A percentile compares a stretch with the other conserved stretches of the same genome.
These are phyloP conservation scores for Pestalotiopsis sp. DNA, from an alignment of 2,329 filamentous ascomycete species.

Conservation along the genomic window DNA sequence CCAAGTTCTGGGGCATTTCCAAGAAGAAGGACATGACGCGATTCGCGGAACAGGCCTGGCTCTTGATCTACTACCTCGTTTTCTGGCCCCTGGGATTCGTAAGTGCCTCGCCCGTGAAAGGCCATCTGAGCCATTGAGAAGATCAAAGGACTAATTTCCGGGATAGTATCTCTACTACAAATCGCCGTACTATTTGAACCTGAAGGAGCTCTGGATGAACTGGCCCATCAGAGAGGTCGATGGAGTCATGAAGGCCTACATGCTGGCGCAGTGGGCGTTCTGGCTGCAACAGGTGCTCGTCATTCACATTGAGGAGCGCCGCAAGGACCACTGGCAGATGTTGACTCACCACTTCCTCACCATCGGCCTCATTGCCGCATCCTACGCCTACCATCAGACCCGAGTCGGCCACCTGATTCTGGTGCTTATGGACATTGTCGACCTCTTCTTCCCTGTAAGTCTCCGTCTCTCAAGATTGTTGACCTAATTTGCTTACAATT, in stretches of 20 bases:
- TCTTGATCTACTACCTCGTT: conserved; percentile 78
- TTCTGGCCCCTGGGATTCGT: conserved; percentile 88
- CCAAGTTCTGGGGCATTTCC: conserved; percentile 70
- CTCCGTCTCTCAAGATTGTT: not conserved
- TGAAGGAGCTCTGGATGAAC: conserved; percentile 78
- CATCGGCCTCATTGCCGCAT: conserved; percentile 75
- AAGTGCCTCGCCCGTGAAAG: conserved; percentile 36
- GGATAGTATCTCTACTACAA: conserved; percentile 76
- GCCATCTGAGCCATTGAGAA: not conserved
- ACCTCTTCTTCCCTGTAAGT: conserved; percentile 82
- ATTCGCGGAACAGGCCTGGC: conserved; percentile 94
- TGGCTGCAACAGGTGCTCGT: conserved; percentile 94
- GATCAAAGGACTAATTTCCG: conserved; percentile 6
- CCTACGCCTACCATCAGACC: conserved; percentile 85
- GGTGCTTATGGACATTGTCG: conserved; percentile 91
- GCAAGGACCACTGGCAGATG: conserved; percentile 98
- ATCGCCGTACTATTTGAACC: conserved; percentile 77
- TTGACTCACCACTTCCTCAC: conserved; percentile 93
- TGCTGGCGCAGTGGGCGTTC: conserved; percentile 87
- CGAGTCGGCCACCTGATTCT: conserved; percentile 88
- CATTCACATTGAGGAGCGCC: conserved; percentile 89
- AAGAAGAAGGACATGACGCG: conserved; percentile 77
- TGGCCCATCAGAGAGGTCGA: conserved; percentile 81
- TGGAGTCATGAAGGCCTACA: conserved; percentile 82
- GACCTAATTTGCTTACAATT: not conserved